phyloP scores from a whole-genome alignment of 2,329 filamentous ascomycete genomes.

The Zymoseptoria brevis region DNA sequence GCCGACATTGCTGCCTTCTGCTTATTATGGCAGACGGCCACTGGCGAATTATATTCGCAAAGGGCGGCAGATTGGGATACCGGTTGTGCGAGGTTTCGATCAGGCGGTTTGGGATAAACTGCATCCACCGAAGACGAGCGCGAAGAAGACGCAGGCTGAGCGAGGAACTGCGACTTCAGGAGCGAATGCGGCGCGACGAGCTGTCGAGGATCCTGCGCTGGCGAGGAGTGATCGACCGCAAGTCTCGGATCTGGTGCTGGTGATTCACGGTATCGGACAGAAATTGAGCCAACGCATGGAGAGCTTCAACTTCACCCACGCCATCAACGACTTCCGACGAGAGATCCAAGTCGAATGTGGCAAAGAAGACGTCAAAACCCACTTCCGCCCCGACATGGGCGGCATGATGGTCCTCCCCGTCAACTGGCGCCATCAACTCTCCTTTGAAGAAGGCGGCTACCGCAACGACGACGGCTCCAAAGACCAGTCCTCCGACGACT shows the following conservation, averaged over 20 bases:
- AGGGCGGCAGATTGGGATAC: constrained; percentile 72
- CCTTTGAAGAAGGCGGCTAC: constrained; percentile 69
- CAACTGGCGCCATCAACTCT: constrained; percentile 87
- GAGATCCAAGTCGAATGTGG: constrained; percentile 78
- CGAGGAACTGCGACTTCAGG: constrained; percentile 40
- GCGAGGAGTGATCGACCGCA: constrained; percentile 57
- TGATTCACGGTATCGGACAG: constrained; percentile 93
- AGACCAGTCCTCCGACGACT: constrained; percentile 41
- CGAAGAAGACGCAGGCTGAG: constrained; percentile 35
- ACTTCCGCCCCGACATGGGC: constrained; percentile 69
- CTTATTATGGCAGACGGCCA: constrained; percentile 73
- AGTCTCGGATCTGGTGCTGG: constrained; percentile 80
- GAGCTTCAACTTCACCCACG: constrained; percentile 94
- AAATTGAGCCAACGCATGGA: constrained; percentile 92
- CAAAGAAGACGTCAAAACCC: constrained; percentile 62
- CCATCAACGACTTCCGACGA: constrained; percentile 82
- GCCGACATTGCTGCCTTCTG: constrained; percentile 74
- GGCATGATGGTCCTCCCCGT: constrained; percentile 90
- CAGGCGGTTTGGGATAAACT: constrained; percentile 65
- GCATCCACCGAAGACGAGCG: constrained; percentile 47
- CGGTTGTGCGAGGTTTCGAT: constrained; percentile 85
- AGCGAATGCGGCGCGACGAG: constrained; percentile 31
- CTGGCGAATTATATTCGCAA: constrained; percentile 73
- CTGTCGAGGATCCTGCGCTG: constrained; percentile 49
- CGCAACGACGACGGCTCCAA: constrained; percentile 45